Base-by-base conservation (phyloP, 371 early-diverging fungal species). In the Phascolomyces articulosus region DNA sequence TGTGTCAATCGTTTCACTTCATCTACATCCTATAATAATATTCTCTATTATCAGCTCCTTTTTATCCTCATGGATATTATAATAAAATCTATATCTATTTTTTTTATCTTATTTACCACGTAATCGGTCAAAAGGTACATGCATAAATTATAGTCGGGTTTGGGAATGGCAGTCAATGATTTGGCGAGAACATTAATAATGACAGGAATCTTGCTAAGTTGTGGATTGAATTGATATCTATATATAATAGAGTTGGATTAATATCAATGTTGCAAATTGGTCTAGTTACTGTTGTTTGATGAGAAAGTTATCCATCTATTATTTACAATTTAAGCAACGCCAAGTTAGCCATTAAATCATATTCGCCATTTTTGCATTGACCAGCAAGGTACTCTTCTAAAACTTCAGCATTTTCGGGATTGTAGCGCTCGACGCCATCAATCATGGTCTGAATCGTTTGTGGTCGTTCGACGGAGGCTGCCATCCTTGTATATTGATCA, bases 181-280 rank as follows among this genome's bases (percentile, higher is more conserved):
- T 94, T 93, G 63, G 84, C 86, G 64, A 96, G 84, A 57, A 96
- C 88, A 70, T 87, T 89, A 67, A 80, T 77, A 65, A 95, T 84
- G 48, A 90, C 85, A 54, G 84, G 75, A 27, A 86, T 83, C 76
- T 93, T 93, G 63, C 89, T 77, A 73, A 88, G 81, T 55, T 85
- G 70, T 23, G 91, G 91, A 76, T 95, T 95, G 85, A 96, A 95
- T 75, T 96, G 97, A 79, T 95, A 90, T 66, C 88, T 89, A 18
- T 44, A 68, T 28, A 21, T 24, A 20, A 34, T 34, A 34, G 6
- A 34, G 34, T 2, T 34, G 34, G 11, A 34, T 34, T 34, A 34
- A 34, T 34, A 34, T 34, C n/a, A n/a, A n/a, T n/a, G n/a, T n/a
- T n/a, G n/a, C n/a, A n/a, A n/a, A 34, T 34, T 34, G 38, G 7